phyloP scores from a whole-genome alignment of 371 early-diverging fungal species.

The Haplosporangium sp. region DNA sequence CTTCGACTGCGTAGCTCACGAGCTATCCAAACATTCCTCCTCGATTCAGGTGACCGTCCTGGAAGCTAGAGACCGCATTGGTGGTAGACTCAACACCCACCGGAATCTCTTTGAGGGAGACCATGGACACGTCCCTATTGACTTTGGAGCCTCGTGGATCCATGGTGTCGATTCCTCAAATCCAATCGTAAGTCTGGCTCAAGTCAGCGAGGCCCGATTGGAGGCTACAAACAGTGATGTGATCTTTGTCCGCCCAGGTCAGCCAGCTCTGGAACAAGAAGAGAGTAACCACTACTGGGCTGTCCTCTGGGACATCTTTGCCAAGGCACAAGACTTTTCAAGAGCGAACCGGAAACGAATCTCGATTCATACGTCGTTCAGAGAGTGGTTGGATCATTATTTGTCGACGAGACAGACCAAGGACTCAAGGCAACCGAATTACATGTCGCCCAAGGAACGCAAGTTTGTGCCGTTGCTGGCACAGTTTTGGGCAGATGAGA shows the following conservation, averaged over 20 bases:
- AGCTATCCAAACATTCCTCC: conserved; percentile 52
- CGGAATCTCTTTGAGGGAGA: conserved; percentile 29
- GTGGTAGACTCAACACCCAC: conserved; percentile 51
- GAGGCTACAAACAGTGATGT: conserved; percentile 52
- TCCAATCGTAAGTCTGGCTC: conserved; percentile 38
- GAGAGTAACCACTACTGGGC: conserved; percentile 55
- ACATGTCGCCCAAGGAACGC: conserved; percentile 42
- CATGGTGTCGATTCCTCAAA: conserved; percentile 51
- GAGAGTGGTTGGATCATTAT: conserved; percentile 37
- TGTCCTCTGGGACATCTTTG: conserved; percentile 47
- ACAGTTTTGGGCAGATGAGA: conserved; percentile 53
- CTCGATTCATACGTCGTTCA: conserved; percentile 33
- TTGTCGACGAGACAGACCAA: conserved; percentile 35
- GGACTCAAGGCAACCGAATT: conserved; percentile 22
- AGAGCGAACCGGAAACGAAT: conserved; percentile 37
- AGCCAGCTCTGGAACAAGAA: conserved; percentile 18
- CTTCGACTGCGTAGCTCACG: conserved; percentile 35
- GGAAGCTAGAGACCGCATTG: conserved; percentile 52
- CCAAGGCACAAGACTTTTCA: conserved; percentile 28
- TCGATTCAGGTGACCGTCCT: conserved; percentile 54
- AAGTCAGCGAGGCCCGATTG: conserved; percentile 29
- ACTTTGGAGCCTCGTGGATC: conserved; percentile 55
- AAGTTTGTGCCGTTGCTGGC: conserved; percentile 33
- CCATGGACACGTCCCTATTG: conserved; percentile 40
- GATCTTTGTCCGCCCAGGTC: conserved; percentile 35